phyloP scores from a whole-genome alignment of 2,329 filamentous ascomycete genomes.

The Diplodia corticola region DNA sequence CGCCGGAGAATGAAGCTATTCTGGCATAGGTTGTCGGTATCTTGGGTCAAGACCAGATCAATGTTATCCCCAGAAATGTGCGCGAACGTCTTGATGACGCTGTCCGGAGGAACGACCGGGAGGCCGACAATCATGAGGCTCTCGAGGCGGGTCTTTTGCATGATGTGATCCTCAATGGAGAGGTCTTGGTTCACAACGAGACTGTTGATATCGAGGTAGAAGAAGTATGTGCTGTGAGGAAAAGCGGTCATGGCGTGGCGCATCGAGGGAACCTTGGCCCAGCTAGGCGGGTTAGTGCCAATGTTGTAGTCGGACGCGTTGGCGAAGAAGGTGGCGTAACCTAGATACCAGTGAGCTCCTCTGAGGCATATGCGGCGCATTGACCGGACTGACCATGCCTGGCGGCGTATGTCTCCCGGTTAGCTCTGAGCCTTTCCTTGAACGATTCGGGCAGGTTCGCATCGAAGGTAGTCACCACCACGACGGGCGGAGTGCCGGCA shows the following conservation, averaged over 20 bases:
- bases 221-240: constrained; percentile 77
- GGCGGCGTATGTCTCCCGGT: constrained; percentile 80
- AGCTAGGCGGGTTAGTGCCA: constrained; percentile 58
- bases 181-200: constrained; percentile 83
- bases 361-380: background rate
- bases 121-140: constrained; percentile 79
- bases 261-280: constrained; percentile 79
- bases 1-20: constrained; percentile 78
- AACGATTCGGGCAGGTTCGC: constrained; percentile 66
- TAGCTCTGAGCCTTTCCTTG: constrained; percentile 72
- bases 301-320: constrained; percentile 75
- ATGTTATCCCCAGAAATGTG: constrained; percentile 77
- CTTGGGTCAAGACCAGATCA: constrained; percentile 81
- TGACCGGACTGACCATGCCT: constrained; percentile 68
- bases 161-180: constrained; percentile 69
- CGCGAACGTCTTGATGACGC: constrained; percentile 91
- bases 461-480: constrained; percentile 85
- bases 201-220: constrained; percentile 81
- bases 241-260: constrained; percentile 83
- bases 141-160: constrained; percentile 68
- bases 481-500: constrained; percentile 50
- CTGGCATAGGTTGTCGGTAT: constrained; percentile 73
- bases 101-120: constrained; percentile 89
- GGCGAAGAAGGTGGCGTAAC: constrained; percentile 83
- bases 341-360: constrained; percentile 48